Base-by-base conservation (phyloP, 768 basidiomycete genomes). In the Dentipellis fragilis region DNA sequence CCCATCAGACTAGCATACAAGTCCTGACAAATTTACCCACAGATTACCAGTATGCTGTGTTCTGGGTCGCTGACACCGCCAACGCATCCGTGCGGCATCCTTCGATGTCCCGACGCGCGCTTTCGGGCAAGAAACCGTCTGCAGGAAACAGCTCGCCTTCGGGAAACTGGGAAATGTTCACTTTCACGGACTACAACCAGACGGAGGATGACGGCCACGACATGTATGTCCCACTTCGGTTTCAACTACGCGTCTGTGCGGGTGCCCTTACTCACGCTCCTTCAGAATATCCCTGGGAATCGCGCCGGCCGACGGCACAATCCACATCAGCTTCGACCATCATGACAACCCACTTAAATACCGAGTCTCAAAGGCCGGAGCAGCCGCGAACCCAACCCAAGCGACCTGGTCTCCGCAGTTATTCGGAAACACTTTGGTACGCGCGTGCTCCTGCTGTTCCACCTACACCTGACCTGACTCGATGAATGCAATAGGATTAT, bases 151-250 rank as follows among this genome's bases (percentile, higher is more conserved):
- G 56, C 1, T 19, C 40, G 8, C 46, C 52, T n/a, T 38, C 55
- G n/a, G 52, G 54, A 10, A 39, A 49, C 10, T 71, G 70, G 68
- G 64, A 71, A 48, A 66, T 61, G 3, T 62, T 71, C 36, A 63
- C 62, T 6, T 64, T 72, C 51, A 56, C 55, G 19, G 71, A 72
- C 47, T 72, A 72, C 54, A 65, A 68, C 48, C 68, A 71, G 42
- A 69, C 69, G 2, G 65, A 69, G 8, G 71, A 72, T 40, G 71
- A 72, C 29, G 71, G 71, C 0, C 70, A 72, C 46, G 67, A 71
- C 51, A 60, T 67, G 69, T 68, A 53, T 36, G 63, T 50, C 16
- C 17, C 34, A 3, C 39, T 12, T 10, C n/a, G 1, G 5, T 29
- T 19, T 22, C 8, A 12, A 3, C 12, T 3, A 29, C 3, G 6